phyloP scores from a whole-genome alignment of 768 basidiomycete species.

The Ramaria sp. region DNA sequence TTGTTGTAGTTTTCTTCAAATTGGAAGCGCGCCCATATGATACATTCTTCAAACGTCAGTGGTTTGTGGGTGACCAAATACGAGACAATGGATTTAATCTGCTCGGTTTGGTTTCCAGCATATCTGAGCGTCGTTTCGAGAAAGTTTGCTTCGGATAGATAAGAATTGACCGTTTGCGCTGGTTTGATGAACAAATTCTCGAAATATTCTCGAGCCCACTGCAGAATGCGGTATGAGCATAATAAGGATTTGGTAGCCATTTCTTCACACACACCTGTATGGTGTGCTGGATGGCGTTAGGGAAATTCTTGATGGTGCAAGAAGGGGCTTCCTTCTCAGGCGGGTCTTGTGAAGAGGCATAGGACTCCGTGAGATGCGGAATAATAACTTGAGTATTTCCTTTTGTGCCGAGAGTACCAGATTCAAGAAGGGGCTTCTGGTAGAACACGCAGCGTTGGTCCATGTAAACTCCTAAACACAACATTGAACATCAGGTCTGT shows the following conservation, averaged over 20 bases:
- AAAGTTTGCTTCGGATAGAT: constrained; percentile 94
- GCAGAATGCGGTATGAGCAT: background rate
- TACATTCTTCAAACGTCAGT: constrained; percentile 93
- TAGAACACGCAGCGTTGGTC: constrained; percentile 97
- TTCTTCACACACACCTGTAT: constrained; percentile 61
- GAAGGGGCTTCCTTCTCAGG: constrained; percentile 96
- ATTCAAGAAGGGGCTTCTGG: constrained; percentile 90
- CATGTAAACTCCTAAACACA: constrained; percentile 77
- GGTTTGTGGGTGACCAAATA: constrained; percentile 91
- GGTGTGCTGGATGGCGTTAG: constrained; percentile 94
- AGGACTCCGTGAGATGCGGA: constrained; percentile 91
- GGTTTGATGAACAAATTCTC: constrained; percentile 92
- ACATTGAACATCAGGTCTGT: constrained; percentile 8
- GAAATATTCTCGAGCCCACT: constrained; percentile 94
- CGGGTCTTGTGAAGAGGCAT: constrained; percentile 95
- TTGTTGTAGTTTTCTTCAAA: constrained; percentile 94
- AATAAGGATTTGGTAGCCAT: background rate
- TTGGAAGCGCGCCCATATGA: constrained; percentile 90
- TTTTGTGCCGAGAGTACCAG: constrained; percentile 96
- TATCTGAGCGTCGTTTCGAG: constrained; percentile 84
- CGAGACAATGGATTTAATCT: constrained; percentile 77
- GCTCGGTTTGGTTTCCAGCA: constrained; percentile 84
- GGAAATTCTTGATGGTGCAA: constrained; percentile 98
- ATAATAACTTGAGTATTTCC: constrained; percentile 95
- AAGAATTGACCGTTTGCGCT: constrained; percentile 86